Percentiles rank a stretch among this genome's conserved stretches.
Evolutionary conservation across 176 grass and related monocot genomes (phyloP).

Genomic region (Metroxylon sagu): DNA sequence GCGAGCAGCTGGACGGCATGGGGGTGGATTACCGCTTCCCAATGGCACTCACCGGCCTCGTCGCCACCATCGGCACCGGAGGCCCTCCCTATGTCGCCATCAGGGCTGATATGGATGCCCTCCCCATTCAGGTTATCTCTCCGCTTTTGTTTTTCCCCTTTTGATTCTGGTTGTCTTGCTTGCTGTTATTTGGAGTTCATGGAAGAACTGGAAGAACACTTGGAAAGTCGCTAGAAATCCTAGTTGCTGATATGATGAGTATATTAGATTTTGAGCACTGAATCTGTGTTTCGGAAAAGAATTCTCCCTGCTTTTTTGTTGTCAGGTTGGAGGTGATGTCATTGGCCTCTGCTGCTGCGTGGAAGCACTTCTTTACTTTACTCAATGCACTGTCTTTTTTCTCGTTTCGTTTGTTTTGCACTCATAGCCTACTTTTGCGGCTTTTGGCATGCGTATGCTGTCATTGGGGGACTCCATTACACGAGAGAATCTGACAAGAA

Average conservation of each 20-base stretch:
- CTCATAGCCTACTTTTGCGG: too few species aligned
- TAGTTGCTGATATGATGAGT: not conserved
- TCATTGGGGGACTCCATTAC: too few species aligned
- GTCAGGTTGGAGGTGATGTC: too few species aligned
- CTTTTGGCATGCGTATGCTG: too few species aligned
- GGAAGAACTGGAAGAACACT: not conserved
- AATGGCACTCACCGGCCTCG: conserved; percentile 73
- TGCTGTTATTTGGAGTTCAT: not conserved
- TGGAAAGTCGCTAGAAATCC: not conserved
- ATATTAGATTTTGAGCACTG: too few species aligned
- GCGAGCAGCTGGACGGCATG: not conserved
- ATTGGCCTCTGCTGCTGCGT: too few species aligned
- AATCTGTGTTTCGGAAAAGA: too few species aligned
- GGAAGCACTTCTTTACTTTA: too few species aligned
- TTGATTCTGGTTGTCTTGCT: not conserved
- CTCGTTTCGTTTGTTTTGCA: too few species aligned
- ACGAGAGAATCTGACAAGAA: too few species aligned
- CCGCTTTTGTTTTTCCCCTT: not conserved
- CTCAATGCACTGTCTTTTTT: too few species aligned
- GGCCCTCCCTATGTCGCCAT: conserved; percentile 67
- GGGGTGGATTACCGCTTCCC: conserved; percentile 55
- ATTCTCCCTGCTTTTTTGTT: too few species aligned
- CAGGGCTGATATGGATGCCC: conserved; percentile 89
- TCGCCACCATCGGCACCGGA: conserved; percentile 56
- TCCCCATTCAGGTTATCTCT: conserved; percentile 53